Percentiles rank a stretch among this genome's conserved stretches.
phyloP scores from a whole-genome alignment of 2,329 filamentous ascomycete species.

The Diaporthe sp. region DNA sequence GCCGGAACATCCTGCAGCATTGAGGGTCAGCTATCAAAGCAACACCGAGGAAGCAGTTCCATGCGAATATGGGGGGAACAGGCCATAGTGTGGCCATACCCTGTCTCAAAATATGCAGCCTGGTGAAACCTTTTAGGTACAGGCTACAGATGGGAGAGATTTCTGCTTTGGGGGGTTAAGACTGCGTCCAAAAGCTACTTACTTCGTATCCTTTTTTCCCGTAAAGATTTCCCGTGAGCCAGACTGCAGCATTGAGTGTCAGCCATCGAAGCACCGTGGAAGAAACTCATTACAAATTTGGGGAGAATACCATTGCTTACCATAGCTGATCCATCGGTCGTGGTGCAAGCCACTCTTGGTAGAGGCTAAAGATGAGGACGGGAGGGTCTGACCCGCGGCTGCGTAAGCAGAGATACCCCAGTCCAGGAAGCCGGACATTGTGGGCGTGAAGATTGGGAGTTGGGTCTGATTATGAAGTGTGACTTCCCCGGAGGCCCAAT shows the following conservation, averaged over 20 bases:
- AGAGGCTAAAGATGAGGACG: slow-evolving; percentile 54
- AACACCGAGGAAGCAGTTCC: not conserved
- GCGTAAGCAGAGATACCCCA: slow-evolving; percentile 59
- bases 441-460: slow-evolving; percentile 54
- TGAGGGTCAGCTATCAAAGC: not conserved
- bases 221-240: slow-evolving; percentile 60
- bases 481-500: slow-evolving; percentile 57
- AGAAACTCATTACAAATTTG: not conserved
- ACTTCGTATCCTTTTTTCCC: slow-evolving; percentile 51
- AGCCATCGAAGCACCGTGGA: not conserved
- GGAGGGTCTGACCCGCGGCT: slow-evolving; percentile 57
- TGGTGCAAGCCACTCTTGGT: slow-evolving; percentile 52
- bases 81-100: too few relatives aligned
- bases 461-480: slow-evolving; percentile 44
- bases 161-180: not conserved
- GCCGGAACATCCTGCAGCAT: slow-evolving; percentile 48
- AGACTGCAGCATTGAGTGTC: slow-evolving; percentile 44
- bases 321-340: slow-evolving; percentile 57
- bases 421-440: slow-evolving; percentile 57
- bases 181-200: not conserved
- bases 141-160: not conserved
- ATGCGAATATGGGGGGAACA: too few relatives aligned
- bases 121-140: not conserved
- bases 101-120: too few relatives aligned
- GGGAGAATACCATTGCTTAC: not conserved